Evolutionary conservation across 139 green algal genomes (phyloP), one percentile per base, ranked within the genome.

Genomic region (Chlamydomonas sphaeroides): DNA sequence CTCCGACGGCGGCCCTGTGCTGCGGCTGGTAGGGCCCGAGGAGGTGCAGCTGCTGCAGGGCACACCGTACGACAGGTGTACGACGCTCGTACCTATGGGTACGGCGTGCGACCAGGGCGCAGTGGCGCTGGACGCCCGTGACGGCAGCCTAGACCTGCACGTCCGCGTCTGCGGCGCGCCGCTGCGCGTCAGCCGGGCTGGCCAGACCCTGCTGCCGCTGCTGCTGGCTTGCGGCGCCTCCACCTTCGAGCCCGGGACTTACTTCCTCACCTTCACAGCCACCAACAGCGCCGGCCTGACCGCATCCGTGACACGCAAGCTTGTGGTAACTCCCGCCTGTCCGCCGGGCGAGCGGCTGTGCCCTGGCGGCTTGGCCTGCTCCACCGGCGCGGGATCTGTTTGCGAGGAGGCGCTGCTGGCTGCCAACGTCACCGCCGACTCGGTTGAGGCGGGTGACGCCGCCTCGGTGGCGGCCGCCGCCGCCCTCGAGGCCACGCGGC

Each of bases 51-150:
- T 92, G 2, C 28, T 32, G 26, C 81, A 83, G 62, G 82, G 82
- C 26, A 42, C 51, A 3, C 39, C 68, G 32, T 92, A 86, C 76
- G 78, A 87, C 45, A 51, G 75, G 15, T 92, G 88, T 41, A 70
- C 80, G 42, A 70, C 80, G n/a, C 20, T 71, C 11, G 51, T 86
- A 14, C 69, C 83, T 4, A 61, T 85, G 8, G 28, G 30, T 39
- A 35, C 38, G 20, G 45, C 80, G 3, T 92, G 88, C 68, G 88
- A 92, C 68, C 48, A 79, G 10, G 88, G 88, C 17, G 86, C 67
- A 3, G 48, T 41, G 41, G 88, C 86, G 18, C 41, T 42, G 11
- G 86, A 91, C 74, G 33, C 36, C 0, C 67, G 71, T 26, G 88
- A 92, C 23, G 88, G 88, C n/a, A 81, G 57, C 30, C 53, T 92